phyloP scores from a whole-genome alignment of 305 asterid species.

The Fraxinus albicans region DNA sequence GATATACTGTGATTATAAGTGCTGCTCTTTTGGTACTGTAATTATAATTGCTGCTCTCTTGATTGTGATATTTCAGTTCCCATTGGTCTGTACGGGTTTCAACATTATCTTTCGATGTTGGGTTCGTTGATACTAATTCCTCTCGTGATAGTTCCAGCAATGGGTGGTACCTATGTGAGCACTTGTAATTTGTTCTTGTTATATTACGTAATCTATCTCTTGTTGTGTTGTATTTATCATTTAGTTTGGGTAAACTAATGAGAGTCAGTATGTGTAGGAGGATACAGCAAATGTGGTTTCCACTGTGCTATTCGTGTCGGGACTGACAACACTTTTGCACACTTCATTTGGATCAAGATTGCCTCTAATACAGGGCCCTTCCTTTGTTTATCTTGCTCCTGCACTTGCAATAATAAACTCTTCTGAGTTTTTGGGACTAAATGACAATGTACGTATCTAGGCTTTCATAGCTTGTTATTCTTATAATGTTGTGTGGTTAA shows the following conservation, averaged over 20 bases:
- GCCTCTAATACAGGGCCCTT: constrained; percentile 98
- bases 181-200: constrained; percentile 34
- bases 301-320: constrained; percentile 85
- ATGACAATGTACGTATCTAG: constrained; percentile 68
- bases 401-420: constrained; percentile 91
- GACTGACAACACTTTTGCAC: constrained; percentile 84
- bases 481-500: not conserved
- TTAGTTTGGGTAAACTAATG: constrained; percentile 23
- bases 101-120: constrained; percentile 86
- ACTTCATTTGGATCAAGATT: constrained; percentile 90
- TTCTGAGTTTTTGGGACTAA: constrained; percentile 80
- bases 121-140: constrained; percentile 92
- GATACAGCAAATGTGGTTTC: constrained; percentile 90
- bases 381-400: constrained; percentile 96
- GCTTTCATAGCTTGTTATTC: not conserved
- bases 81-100: constrained; percentile 87
- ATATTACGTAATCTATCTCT: constrained; percentile 2
- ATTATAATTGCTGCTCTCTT: constrained; percentile 23
- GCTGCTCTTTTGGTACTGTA: constrained; percentile 13
- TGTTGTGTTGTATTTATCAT: not conserved
- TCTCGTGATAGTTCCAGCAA: constrained; percentile 94
- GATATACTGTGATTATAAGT: constrained; percentile 7
- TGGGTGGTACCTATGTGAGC: constrained; percentile 98
- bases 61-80: constrained; percentile 67
- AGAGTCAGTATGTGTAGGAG: constrained; percentile 55